A percentile compares a stretch with the other conserved stretches of the same genome.
These are phyloP conservation scores for Sabuloglossum arenarium DNA, from an alignment of 495 filamentous ascomycete genomes.

Conservation along the genomic window DNA sequence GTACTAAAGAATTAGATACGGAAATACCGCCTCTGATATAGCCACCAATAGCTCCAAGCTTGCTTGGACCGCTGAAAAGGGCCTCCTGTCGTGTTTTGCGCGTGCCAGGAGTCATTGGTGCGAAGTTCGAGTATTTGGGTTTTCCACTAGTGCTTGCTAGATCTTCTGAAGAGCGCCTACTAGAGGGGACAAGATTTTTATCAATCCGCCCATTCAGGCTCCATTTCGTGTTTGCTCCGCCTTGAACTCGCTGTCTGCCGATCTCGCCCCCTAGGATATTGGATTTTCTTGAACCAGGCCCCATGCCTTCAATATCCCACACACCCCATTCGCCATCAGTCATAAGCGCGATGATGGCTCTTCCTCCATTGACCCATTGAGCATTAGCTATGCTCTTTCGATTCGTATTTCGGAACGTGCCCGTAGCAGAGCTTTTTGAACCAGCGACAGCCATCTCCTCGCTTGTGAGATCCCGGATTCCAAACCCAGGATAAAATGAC, in stretches of 20 bases:
- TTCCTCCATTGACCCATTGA: conserved; percentile 64
- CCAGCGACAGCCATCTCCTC: not conserved
- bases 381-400: conserved; percentile 68
- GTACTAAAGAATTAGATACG: conserved; percentile 15
- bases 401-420: conserved; percentile 7
- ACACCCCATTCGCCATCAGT: conserved; percentile 85
- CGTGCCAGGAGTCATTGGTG: conserved; percentile 71
- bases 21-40: conserved; percentile 40
- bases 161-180: not conserved
- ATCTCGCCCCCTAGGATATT: conserved; percentile 33
- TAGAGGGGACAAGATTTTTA: conserved; percentile 7
- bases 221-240: conserved; percentile 43
- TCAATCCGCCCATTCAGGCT: conserved; percentile 48
- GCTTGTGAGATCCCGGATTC: conserved; percentile 10
- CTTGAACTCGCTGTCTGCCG: conserved; percentile 34
- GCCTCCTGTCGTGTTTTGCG: conserved; percentile 35
- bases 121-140: conserved; percentile 15
- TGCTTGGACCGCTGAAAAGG: conserved; percentile 26
- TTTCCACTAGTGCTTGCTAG: conserved; percentile 4
- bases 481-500: conserved; percentile 48
- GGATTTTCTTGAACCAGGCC: conserved; percentile 27
- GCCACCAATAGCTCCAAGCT: conserved; percentile 18
- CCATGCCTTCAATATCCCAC: conserved; percentile 64
- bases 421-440: not conserved
- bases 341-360: conserved; percentile 52